Evolutionary conservation across 2,329 filamentous ascomycete species (phyloP), one percentile per base, ranked within the genome.

Genomic region (Dactylonectria macrodidyma): DNA sequence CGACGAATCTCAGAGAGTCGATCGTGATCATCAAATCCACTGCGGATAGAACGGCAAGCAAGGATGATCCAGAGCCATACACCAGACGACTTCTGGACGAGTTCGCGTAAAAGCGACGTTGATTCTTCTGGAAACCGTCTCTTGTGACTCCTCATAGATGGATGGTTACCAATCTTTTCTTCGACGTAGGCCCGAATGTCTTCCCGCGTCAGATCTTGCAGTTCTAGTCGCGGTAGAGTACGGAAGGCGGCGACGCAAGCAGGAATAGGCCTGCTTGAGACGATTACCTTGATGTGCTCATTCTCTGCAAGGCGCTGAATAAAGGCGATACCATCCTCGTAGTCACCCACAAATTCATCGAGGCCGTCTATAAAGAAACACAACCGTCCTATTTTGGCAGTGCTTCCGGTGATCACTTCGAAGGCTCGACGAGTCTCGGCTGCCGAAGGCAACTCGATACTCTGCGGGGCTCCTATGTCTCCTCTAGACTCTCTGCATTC

Each of bases 361-460:
- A 66, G 41, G 7, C 63, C 63, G 22, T 66, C 62, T 26, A 68
- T 77, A 22, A 66, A 58, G 10, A 66, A 52, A 52, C 50, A 66
- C 14, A 51, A 51, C 36, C 10, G 5, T 19, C 14, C 33, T 7
- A 16, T 3, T 4, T 3, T 12, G 3, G 5, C 24, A 9, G 19
- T 4, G 12, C 30, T 51, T 11, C 33, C 48, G 26, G 19, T 3
- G 2, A 54, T 11, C 5, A 8, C 14, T 16, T 54, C 11, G 19
- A 54, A 54, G 30, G 50, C 50, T 3, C 3, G 2, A 5, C 3
- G 7, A 14, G 14, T 3, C 19, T 54, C 50, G 2, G 11, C 26
- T n/a, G 24, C 11, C 2, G 50, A 54, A 5, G 50, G 57, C 8
- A 26, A 19, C 10, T 46, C 4, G 33, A 12, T 12, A 12, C 3